Evolutionary conservation across 306 rosid genomes (phyloP), one percentile per base, ranked within the genome.

Genomic region (Phaseolus lunatus): DNA sequence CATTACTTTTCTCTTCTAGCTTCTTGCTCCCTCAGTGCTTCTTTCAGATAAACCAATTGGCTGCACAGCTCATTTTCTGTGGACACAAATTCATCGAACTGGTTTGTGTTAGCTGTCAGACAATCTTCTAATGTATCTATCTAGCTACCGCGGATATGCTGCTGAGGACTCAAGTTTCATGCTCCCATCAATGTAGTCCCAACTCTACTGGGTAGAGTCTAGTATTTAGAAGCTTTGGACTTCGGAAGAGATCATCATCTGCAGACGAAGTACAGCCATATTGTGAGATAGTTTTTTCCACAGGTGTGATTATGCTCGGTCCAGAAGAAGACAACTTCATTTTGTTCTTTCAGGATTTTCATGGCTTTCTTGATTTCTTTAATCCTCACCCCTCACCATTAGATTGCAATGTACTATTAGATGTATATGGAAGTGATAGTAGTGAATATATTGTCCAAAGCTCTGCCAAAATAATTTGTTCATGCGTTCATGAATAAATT

Each of bases 331-430:
- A 59, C 48, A 75, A 48, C 35, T 19, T 48, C 47, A 50, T 62
- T 75, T 48, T 0, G 72, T 47, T 62, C 79, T 62, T 75, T 75
- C 23, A 62, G 12, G 69, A 31, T 31, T 47, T 61, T 23, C 63
- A 75, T 31, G 72, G 79, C 49, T 75, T 75, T 75, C 50, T 14
- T 75, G 20, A 22, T 62, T 63, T 63, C 79, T 63, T 75, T 70
- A 48, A 22, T 75, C 63, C 63, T 14, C n/a, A 16, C 20, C 53
- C 63, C 63, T 14, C n/a, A 16, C 20, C 53, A 48, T 48, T 48
- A 48, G 53, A 48, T 48, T 15, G 53, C 20, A 16, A 48, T 48
- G 53, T 48, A 4, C 19, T 16, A 15, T 5, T 48, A 16, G 20
- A 48, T 48, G 19, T 14, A 47, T 5, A 15, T 5, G 14, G 7